Evolutionary conservation across 2,329 filamentous ascomycete genomes (phyloP), one percentile per base, ranked within the genome.

Genomic region (Fusarium sp.): DNA sequence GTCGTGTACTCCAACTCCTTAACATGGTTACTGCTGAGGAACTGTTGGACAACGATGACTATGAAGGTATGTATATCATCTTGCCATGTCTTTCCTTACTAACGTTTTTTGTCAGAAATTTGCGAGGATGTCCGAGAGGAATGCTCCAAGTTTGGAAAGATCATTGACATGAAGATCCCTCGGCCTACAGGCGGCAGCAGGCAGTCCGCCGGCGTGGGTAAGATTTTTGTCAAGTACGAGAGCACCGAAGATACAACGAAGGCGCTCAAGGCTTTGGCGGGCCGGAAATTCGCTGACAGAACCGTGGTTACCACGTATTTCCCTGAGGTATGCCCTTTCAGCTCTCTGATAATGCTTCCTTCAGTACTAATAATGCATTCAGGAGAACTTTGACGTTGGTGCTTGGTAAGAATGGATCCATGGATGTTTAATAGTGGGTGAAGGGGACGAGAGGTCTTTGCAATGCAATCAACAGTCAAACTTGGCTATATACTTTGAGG

Each of bases 21-120:
- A 99, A 99, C 86, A 99, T 99, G 96, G 96, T 99, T 38, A 99
- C 96, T 0, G 89, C 95, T 0, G 96, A 99, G 78, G 96, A 99
- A 84, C 87, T 99, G 27, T 91, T 98, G 84, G 95, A 98, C 80
- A 92, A 92, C 61, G 95, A 98, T 38, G 96, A 99, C 79, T 98
- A 98, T 79, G 94, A 98, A 84, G 96, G 96, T 95, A 88, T 80
- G 86, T 77, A 20, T 45, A 16, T 35, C 16, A 22, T 18, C 10
- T 9, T 20, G 8, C 9, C 18, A 3, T 18, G 20, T 4, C 50
- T 45, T 20, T 54, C 5, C 7, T 34, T 63, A 64, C 85, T 88
- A 83, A 88, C 74, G 45, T 20, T 8, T 4, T 3, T 14, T 22
- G 16, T 62, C 77, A 98, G 96, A 99, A 93, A 99, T 99, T 76